phyloP scores from a whole-genome alignment of 257 asterid genomes.

The Cordia subcordata region DNA sequence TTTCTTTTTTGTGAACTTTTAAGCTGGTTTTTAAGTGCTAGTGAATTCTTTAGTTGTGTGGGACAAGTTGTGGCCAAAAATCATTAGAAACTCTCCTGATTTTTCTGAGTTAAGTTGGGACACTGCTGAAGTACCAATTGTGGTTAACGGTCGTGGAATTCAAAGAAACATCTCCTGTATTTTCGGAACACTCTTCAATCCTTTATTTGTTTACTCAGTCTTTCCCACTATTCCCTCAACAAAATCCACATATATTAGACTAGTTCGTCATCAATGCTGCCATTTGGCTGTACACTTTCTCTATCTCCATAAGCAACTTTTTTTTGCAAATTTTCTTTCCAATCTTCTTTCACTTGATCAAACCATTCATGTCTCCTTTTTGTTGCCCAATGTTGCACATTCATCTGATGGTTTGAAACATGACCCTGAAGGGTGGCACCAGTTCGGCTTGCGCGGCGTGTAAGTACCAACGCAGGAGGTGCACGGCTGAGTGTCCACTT shows the following conservation, averaged over 20 bases:
- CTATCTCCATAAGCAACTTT: neutral
- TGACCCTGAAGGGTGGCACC: conserved; percentile 90
- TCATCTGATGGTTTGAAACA: conserved; percentile 5
- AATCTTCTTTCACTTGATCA: neutral
- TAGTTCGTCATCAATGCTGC: conserved; percentile 16
- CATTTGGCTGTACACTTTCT: conserved; percentile 19
- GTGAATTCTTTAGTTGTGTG: conserved; percentile 7
- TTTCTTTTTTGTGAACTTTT: no score
- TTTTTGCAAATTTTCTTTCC: neutral
- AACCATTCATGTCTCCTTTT: conserved; percentile 6
- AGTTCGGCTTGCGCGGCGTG: conserved; percentile 95
- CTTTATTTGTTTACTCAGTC: conserved; percentile 47
- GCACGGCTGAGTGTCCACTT: conserved; percentile 68
- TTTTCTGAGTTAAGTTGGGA: conserved; percentile 16
- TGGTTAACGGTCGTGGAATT: conserved; percentile 20
- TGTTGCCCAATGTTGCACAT: conserved; percentile 1
- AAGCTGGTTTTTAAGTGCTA: no score
- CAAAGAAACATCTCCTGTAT: conserved; percentile 33
- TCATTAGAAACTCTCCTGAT: conserved; percentile 18
- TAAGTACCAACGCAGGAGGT: conserved; percentile 75
- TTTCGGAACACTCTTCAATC: conserved; percentile 29
- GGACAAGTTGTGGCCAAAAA: conserved; percentile 31
- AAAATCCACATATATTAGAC: conserved; percentile 27
- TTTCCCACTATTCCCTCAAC: conserved; percentile 9
- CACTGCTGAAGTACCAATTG: conserved; percentile 21